phyloP scores from a whole-genome alignment of 768 basidiomycete species.

The Phaeotremella fagi region DNA sequence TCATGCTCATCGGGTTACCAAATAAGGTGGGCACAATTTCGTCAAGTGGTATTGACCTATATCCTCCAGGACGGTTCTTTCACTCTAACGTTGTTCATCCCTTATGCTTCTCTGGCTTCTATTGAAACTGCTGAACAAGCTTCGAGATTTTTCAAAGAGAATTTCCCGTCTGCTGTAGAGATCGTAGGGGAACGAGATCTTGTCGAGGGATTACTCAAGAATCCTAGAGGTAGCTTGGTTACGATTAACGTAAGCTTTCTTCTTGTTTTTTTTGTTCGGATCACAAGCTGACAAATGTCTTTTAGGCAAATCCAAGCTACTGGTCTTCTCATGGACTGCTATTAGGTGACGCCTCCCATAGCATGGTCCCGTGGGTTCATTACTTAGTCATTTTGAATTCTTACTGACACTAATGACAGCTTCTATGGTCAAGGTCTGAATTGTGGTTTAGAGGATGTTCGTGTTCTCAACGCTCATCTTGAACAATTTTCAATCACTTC shows the following conservation, averaged over 20 bases:
- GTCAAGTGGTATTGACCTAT: conserved; percentile 8
- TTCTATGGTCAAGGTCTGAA: conserved; percentile 80
- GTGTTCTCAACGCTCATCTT: conserved; percentile 73
- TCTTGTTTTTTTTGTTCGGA: background rate
- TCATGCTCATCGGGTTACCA: conserved; percentile 98
- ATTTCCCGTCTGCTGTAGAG: conserved; percentile 84
- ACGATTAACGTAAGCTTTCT: conserved; percentile 73
- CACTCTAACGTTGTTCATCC: conserved; percentile 93
- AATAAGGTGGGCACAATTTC: conserved; percentile 67
- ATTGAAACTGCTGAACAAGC: conserved; percentile 57
- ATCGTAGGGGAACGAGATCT: conserved; percentile 77
- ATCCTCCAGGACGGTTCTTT: conserved; percentile 79
- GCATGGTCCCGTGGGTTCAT: conserved; percentile 73
- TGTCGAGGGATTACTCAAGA: conserved; percentile 69
- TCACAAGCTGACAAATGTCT: background rate
- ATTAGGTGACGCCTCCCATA: conserved; percentile 91
- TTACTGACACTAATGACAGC: conserved; percentile 2
- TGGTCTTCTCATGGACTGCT: conserved; percentile 55
- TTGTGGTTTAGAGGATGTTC: conserved; percentile 94
- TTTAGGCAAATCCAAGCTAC: conserved; percentile 26
- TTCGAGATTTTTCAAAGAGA: conserved; percentile 67
- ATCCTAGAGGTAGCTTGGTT: conserved; percentile 84
- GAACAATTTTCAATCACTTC: conserved; percentile 64
- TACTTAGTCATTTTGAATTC: no score
- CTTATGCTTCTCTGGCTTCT: conserved; percentile 63